Conservation (phyloP, 441 rosid genomes). For the Raphanus hybrid region DNA sequence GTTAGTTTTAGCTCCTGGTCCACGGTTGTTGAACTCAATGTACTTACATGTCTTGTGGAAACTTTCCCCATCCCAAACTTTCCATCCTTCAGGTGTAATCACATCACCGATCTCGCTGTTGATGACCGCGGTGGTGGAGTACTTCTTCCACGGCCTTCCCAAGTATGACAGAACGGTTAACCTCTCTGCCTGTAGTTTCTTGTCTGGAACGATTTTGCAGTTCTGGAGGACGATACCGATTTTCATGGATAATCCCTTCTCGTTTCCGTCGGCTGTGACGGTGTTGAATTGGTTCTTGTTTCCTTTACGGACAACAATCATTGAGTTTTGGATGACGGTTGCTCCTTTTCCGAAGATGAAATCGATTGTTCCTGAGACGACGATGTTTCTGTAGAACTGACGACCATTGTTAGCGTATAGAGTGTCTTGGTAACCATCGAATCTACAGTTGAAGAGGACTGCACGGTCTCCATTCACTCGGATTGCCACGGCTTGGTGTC, state of each 20-base stretch:
- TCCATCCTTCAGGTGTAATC: background rate
- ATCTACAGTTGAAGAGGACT: constrained; percentile 9
- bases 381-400: constrained; percentile 7
- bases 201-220: constrained; percentile 1
- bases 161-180: background rate
- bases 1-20: constrained; percentile 3
- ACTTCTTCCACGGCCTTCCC: constrained; percentile 11
- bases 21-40: constrained; percentile 2
- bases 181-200: constrained; percentile 8
- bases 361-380: constrained; percentile 1
- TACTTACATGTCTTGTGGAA: constrained; percentile 2
- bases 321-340: background rate
- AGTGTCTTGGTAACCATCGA: constrained; percentile 4
- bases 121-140: constrained; percentile 1
- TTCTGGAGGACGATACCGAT: constrained; percentile 10
- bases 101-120: background rate
- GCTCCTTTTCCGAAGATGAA: background rate
- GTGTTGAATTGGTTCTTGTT: background rate
- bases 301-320: constrained; percentile 11
- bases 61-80: background rate
- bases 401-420: constrained; percentile 1
- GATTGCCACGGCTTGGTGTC: constrained; percentile 10
- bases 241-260: background rate
- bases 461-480: background rate
- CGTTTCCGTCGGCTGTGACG: constrained; percentile 13